Base-by-base conservation (phyloP, 495 filamentous ascomycete genomes). In the Penicillium simplicissimum region DNA sequence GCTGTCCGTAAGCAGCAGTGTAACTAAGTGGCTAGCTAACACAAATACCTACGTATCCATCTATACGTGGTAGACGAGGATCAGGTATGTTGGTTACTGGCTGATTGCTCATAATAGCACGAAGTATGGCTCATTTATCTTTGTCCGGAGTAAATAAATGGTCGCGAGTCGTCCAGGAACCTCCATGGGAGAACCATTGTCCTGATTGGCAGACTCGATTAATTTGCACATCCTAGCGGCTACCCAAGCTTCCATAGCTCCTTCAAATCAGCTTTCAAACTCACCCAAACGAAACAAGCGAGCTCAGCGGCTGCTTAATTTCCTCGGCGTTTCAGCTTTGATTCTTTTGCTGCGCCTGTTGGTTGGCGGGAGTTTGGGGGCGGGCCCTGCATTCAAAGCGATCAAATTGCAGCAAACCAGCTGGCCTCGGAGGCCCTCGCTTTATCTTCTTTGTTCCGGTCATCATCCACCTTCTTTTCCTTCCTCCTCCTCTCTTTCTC, bases 301-400 rank as follows among this genome's bases (percentile, higher is more conserved):
- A 34, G 4, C n/a, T 11, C 42, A 45, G 42, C 42, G 51, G 51
- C 51, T 23, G 34, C 33, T 57, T 48, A 49, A 28, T 47, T 58
- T 31, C 56, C 57, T 55, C 63, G 61, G 56, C 45, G 67, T 70
- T 70, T 70, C 67, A 70, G 59, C 66, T 61, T 56, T 62, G 54
- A 35, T 53, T 48, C 40, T 31, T 49, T 19, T 23, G 7, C 5
- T 9, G 5, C 42, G 17, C 42, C 42, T 31, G 42, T 45, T 45
- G 42, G 42, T 45, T 45, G 42, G 42, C 42, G 42, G 40, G 28
- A 31, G 40, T 42, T 17, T 19, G 40, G 40, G 59, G 56, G 47
- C 37, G 58, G 58, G 28, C 49, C 54, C 66, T 65, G 57, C 59
- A 62, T 65, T 65, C 35, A 61, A 63, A 23, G 17, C n/a, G 57